Evolutionary conservation across 805 yeast species (phyloP), one percentile per base, ranked within the genome.

Genomic region (Ogataea parapolymorpha): DNA sequence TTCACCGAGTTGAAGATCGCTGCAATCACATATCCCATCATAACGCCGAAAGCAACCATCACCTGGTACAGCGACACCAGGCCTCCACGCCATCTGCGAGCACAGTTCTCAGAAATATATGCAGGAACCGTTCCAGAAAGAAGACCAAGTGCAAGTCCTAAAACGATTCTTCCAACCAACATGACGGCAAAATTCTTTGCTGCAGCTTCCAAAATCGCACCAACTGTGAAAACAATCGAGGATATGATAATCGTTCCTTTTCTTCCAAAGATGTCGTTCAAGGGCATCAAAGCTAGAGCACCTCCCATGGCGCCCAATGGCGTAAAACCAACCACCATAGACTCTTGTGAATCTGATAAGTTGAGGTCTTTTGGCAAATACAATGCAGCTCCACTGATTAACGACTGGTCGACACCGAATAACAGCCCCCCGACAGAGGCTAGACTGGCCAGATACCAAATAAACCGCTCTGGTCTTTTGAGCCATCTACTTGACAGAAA

Each of bases 281-380:
- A 56, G 3, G 82, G 82, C 6, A 82, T 71, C 70, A 79, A 66
- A 44, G 77, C 53, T 31, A 80, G 63, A 37, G 82, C 75, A 28
- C 85, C 85, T 23, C 72, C 71, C 62, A 79, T 72, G 17, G 84
- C 85, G 45, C 85, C 85, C 33, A 80, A 59, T 10, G 85, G 84
- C 79, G 79, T 77, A 36, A 76, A 67, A 24, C 45, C 45, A 20
- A 45, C 45, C 8, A 41, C 45, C 38, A 45, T 45, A 5, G 49
- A 45, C 43, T 37, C 32, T 11, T 41, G 42, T 10, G 42, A 34
- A 15, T 16, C 24, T 22, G 32, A 25, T 2, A 45, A 24, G 23
- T 38, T 27, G 13, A 45, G 23, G 20, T 32, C 45, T 9, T 31
- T 26, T 6, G 48, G 45, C 6, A 45, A 17, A 20, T 45, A 45